These are phyloP conservation scores for Luffa acutangula DNA, from an alignment of 306 rosid species.

Conservation along the genomic window DNA sequence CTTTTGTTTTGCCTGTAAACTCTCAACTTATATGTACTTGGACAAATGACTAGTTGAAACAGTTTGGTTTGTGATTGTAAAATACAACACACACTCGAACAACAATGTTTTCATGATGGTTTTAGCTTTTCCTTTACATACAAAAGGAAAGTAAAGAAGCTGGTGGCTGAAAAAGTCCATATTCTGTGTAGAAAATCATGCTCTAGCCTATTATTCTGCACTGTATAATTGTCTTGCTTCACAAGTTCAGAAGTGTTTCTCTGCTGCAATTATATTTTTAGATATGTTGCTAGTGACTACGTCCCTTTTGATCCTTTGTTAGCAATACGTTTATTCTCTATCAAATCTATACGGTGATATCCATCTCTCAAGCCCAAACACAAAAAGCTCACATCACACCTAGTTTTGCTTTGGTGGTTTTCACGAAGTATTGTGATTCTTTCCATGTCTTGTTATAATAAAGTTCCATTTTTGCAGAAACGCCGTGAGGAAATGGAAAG, in stretches of 20 bases:
- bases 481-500: conserved; percentile 86
- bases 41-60: not conserved
- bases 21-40: not conserved
- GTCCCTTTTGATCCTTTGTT: not conserved
- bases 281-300: not conserved
- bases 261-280: not conserved
- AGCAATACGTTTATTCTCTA: not conserved
- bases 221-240: not conserved
- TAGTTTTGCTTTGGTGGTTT: not conserved
- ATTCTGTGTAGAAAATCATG: not conserved
- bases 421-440: not conserved
- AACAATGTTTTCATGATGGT: not conserved
- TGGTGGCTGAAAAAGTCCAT: not conserved
- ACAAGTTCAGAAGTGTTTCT: not conserved
- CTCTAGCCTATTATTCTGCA: too few relatives aligned
- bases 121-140: not conserved
- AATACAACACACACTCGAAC: not conserved
- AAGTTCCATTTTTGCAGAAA: conserved; percentile 35
- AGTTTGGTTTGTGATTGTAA: not conserved
- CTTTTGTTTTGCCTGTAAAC: not conserved
- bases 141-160: not conserved
- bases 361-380: too few relatives aligned
- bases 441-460: not conserved
- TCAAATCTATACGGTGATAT: not conserved
- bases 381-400: not conserved